A percentile compares a stretch with the other conserved stretches of the same genome.
phyloP scores from a whole-genome alignment of 1,139 yeast genomes.

The Suhomyces anneliseae region DNA sequence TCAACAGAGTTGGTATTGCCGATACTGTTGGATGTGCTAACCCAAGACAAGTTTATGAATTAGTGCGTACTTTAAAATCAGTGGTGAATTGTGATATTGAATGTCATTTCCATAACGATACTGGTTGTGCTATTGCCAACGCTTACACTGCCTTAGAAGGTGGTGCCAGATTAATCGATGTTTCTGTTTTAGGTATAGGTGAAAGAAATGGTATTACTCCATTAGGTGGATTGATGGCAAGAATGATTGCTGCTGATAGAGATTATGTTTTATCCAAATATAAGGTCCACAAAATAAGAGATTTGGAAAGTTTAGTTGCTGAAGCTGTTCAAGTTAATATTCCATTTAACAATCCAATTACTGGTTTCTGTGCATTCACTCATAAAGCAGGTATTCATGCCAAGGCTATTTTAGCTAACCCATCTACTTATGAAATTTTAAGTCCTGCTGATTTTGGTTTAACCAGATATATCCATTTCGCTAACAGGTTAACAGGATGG shows the following conservation, averaged over 20 bases:
- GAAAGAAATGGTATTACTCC: conserved; percentile 99
- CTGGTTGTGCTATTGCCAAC: conserved; percentile 98
- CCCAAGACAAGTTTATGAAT: conserved; percentile 97
- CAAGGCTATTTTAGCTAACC: conserved; percentile 97
- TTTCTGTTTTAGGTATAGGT: conserved; percentile 95
- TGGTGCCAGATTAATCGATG: conserved; percentile 94
- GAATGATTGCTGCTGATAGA: conserved; percentile 98
- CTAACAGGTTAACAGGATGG: conserved; percentile 98
- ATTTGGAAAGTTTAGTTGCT: conserved; percentile 92
- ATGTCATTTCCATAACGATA: conserved; percentile 98
- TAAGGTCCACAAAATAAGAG: conserved; percentile 94
- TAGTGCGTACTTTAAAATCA: conserved; percentile 87
- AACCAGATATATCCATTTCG: conserved; percentile 94
- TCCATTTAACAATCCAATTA: conserved; percentile 97
- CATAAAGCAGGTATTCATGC: conserved; percentile 99
- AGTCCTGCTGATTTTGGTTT: conserved; percentile 95
- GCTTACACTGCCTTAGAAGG: conserved; percentile 98
- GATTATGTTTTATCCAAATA: conserved; percentile 94
- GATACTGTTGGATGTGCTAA: conserved; percentile 99
- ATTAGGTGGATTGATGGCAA: conserved; percentile 96
- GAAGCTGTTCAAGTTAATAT: conserved; percentile 96
- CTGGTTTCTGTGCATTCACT: conserved; percentile 99
- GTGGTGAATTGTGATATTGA: conserved; percentile 97
- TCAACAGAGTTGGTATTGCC: conserved; percentile 98
- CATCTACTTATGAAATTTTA: conserved; percentile 94